Evolutionary conservation across 106 monocot genomes (phyloP), one percentile per base, ranked within the genome.

Genomic region (Xerophyta viscosa): DNA sequence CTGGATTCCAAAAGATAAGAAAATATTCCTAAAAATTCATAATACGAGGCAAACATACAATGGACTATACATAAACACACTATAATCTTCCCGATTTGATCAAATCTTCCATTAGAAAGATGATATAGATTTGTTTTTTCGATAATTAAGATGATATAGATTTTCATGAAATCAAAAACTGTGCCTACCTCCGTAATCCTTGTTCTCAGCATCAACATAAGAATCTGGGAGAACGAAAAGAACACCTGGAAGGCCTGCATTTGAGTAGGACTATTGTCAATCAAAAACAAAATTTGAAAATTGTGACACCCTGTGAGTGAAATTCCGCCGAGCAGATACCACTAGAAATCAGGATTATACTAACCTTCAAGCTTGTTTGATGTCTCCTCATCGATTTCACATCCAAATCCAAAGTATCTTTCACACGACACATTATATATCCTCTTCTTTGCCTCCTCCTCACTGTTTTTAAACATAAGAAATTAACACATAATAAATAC

Each of bases 361-460:
- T 20, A 27, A 91, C 85, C 91, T 84, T 86, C 86, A 48, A 91
- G 81, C 57, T 86, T 86, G 53, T 71, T 82, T 1, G 85, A 91
- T 25, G 81, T 91, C 45, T 86, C 91, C 61, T 86, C 91, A 37
- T 81, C 81, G 58, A 91, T 76, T 46, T 85, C 85, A 54, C 91
- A 91, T 31, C 85, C 86, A 65, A 86, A 91, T 49, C 85, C 85
- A 61, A 86, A 91, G 63, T 91, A 91, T 0, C 81, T 68, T 63
- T 86, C 85, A 55, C 91, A 91, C 1, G 86, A 91, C 1, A 91
- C 85, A 75, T 91, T 91, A 25, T 91, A 91, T 2, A 85, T 91
- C 52, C 68, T 80, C 75, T 71, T 81, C 46, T 75, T 91, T 20
- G 91, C 91, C 60, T 85, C 91, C 62, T 85, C 91, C 58, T 91